Evolutionary conservation across 2,329 filamentous ascomycete species (phyloP).

Genomic region (Stylonectria norvegica): DNA sequence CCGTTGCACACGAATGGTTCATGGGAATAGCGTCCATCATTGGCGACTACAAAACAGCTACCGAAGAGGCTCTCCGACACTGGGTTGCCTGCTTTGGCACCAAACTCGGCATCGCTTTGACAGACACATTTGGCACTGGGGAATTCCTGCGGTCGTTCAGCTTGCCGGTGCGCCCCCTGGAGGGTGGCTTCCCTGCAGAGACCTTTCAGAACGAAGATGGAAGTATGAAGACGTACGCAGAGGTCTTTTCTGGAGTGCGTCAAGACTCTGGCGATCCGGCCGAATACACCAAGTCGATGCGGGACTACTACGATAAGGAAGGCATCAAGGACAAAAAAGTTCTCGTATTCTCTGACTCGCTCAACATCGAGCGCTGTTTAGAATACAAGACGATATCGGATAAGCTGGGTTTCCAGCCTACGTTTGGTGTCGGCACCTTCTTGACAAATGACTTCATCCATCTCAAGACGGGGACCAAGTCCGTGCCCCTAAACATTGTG

Average conservation of each 20-base stretch:
- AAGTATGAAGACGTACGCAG: slow-evolving; percentile 64
- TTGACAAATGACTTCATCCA: slow-evolving; percentile 92
- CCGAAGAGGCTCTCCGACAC: slow-evolving; percentile 77
- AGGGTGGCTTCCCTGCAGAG: slow-evolving; percentile 40
- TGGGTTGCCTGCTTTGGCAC: slow-evolving; percentile 91
- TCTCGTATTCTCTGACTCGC: slow-evolving; percentile 92
- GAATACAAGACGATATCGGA: slow-evolving; percentile 86
- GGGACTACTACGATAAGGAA: slow-evolving; percentile 72
- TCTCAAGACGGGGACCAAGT: slow-evolving; percentile 71
- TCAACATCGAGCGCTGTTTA: slow-evolving; percentile 86
- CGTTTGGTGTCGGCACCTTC: slow-evolving; percentile 93
- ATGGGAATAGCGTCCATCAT: slow-evolving; percentile 96
- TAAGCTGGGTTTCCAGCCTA: slow-evolving; percentile 73
- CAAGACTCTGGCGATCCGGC: slow-evolving; percentile 88
- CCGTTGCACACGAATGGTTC: slow-evolving; percentile 95
- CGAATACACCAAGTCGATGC: slow-evolving; percentile 74
- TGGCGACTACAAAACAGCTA: slow-evolving; percentile 78
- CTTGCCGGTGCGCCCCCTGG: slow-evolving; percentile 52
- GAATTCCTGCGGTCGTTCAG: slow-evolving; percentile 84
- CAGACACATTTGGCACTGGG: slow-evolving; percentile 92
- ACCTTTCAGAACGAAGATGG: slow-evolving; percentile 40
- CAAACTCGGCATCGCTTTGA: slow-evolving; percentile 82
- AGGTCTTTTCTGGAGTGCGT: slow-evolving; percentile 78
- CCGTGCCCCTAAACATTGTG: slow-evolving; percentile 90
- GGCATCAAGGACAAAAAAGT: slow-evolving; percentile 78